Percentiles rank a stretch among this genome's conserved stretches.
These are phyloP conservation scores for Colletotrichum sp. DNA, from an alignment of 2,329 filamentous ascomycete species.

Conservation along the genomic window DNA sequence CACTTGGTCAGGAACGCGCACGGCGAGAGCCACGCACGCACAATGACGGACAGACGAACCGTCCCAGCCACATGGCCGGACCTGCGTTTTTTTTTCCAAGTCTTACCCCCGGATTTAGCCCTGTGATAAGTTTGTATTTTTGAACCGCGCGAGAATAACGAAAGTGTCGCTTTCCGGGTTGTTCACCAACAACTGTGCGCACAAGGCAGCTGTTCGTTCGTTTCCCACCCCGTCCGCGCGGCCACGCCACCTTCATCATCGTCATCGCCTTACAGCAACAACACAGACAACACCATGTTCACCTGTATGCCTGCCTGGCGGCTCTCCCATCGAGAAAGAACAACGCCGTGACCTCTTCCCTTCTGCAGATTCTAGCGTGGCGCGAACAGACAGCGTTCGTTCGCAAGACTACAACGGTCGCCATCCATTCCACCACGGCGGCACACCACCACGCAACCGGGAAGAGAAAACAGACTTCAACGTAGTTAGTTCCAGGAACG, in stretches of 20 bases:
- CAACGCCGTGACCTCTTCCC: not conserved
- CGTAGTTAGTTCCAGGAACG: not conserved
- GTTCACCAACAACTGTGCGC: not conserved
- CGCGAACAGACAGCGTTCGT: conserved; percentile 12
- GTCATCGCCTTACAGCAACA: not conserved
- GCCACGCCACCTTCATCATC: not conserved
- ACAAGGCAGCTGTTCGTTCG: not conserved
- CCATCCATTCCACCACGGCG: not conserved
- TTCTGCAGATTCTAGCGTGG: conserved; percentile 2
- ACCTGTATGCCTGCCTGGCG: not conserved
- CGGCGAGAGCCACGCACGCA: not conserved
- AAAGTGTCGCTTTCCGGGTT: not conserved
- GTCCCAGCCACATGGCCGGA: not conserved
- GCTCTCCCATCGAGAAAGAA: not conserved
- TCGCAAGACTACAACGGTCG: not conserved
- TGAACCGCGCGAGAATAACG: not conserved
- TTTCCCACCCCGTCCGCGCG: not conserved
- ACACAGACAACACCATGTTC: not conserved
- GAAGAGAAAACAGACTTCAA: not conserved
- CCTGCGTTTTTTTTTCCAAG: not conserved
- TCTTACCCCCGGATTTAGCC: not conserved
- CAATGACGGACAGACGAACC: not conserved
- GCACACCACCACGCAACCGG: not conserved
- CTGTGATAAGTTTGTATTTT: not conserved
- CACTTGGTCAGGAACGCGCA: not conserved